Evolutionary conservation across 1,139 yeast species (phyloP).

Genomic region (Candida pseudocylindracea): DNA sequence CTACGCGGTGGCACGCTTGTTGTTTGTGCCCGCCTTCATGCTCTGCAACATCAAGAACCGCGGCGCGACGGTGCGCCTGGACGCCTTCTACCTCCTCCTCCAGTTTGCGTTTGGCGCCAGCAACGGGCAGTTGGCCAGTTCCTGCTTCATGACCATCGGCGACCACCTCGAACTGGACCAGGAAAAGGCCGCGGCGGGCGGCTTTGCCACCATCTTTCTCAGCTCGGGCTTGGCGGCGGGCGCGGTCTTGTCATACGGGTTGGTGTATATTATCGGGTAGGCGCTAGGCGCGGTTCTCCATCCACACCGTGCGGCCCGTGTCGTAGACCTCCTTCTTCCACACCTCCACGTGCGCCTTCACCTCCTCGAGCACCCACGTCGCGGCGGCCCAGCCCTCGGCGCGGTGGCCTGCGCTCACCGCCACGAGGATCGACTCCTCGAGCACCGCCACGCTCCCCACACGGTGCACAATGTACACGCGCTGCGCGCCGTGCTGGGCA

Average conservation of each 20-base stretch:
- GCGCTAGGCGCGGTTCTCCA: neutral
- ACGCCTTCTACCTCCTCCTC: constrained; percentile 38
- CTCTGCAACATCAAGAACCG: constrained; percentile 34
- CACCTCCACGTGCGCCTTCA: no score
- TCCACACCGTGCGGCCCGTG: neutral
- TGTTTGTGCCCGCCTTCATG: constrained; percentile 41
- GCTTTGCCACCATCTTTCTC: constrained; percentile 60
- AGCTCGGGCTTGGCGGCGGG: constrained; percentile 64
- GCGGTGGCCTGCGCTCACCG: no score
- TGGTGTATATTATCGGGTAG: constrained; percentile 1
- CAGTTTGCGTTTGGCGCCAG: constrained; percentile 70
- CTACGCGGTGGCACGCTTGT: constrained; percentile 29
- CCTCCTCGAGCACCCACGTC: no score
- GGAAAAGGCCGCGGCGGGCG: constrained; percentile 86
- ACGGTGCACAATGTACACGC: no score
- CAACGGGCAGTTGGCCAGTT: constrained; percentile 69
- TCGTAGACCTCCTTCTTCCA: neutral
- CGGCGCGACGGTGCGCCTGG: constrained; percentile 28
- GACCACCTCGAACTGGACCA: constrained; percentile 29
- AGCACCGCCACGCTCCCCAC: no score
- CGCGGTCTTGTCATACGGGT: constrained; percentile 43
- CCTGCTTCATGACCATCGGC: constrained; percentile 67
- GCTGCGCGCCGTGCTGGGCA: no score
- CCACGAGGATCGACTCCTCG: no score
- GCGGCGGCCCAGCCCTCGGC: no score